These are phyloP conservation scores for Penicillium steckii DNA, from an alignment of 495 filamentous ascomycete species.

Conservation along the genomic window DNA sequence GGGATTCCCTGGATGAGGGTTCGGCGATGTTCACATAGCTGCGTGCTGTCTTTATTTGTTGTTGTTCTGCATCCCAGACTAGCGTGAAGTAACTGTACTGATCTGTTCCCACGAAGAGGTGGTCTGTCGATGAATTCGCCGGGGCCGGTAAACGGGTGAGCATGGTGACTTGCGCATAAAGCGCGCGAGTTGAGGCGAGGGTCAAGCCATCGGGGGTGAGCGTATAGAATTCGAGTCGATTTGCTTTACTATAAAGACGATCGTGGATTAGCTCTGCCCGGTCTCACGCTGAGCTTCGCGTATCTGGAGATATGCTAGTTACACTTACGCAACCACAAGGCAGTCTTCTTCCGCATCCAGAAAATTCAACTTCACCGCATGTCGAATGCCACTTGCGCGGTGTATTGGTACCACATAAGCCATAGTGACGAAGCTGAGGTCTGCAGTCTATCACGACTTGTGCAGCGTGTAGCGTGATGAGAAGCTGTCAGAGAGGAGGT, in stretches of 20 bases:
- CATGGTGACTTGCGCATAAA: slow-evolving; percentile 85
- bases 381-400: slow-evolving; percentile 80
- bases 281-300: background rate
- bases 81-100: slow-evolving; percentile 87
- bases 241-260: slow-evolving; percentile 69
- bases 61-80: slow-evolving; percentile 69
- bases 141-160: slow-evolving; percentile 76
- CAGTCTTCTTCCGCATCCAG: slow-evolving; percentile 71
- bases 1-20: slow-evolving; percentile 73
- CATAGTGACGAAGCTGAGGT: slow-evolving; percentile 51
- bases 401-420: slow-evolving; percentile 95
- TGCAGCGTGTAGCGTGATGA: no score
- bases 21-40: slow-evolving; percentile 72
- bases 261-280: slow-evolving; percentile 1
- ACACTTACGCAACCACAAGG: slow-evolving; percentile 79
- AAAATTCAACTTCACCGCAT: slow-evolving; percentile 79
- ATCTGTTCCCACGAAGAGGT: slow-evolving; percentile 91
- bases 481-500: no score
- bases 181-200: slow-evolving; percentile 58
- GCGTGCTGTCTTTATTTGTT: slow-evolving; percentile 65
- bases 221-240: slow-evolving; percentile 82
- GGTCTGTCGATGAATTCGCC: slow-evolving; percentile 67
- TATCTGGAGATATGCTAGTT: background rate
- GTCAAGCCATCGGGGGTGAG: slow-evolving; percentile 58
- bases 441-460: slow-evolving; percentile 7